These are phyloP conservation scores for Astrothelium macrocarpum DNA, from an alignment of 495 filamentous ascomycete species.

Conservation along the genomic window DNA sequence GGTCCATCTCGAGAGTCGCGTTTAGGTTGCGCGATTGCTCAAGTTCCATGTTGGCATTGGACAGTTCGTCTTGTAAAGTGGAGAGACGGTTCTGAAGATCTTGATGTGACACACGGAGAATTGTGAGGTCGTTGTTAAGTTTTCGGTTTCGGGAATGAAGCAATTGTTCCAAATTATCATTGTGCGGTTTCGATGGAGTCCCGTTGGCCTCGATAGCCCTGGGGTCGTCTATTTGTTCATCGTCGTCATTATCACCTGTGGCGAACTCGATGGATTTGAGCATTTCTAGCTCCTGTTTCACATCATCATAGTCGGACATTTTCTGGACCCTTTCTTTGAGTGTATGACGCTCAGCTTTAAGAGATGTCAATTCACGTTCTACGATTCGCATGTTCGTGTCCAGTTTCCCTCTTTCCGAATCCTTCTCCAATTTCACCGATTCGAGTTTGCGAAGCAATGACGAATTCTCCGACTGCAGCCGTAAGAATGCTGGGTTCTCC, in stretches of 20 bases:
- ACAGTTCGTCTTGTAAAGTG: constrained; percentile 71
- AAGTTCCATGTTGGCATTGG: constrained; percentile 72
- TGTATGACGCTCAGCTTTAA: constrained; percentile 59
- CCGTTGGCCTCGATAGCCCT: constrained; percentile 36
- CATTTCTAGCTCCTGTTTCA: constrained; percentile 91
- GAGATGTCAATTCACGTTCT: constrained; percentile 59
- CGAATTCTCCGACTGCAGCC: constrained; percentile 84
- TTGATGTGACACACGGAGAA: constrained; percentile 87
- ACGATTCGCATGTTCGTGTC: constrained; percentile 61
- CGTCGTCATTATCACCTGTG: constrained; percentile 36
- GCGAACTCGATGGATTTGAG: constrained; percentile 96
- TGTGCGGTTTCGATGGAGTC: constrained; percentile 46
- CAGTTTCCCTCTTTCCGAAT: constrained; percentile 61
- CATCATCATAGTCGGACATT: constrained; percentile 90
- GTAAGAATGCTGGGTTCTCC: constrained; percentile 79
- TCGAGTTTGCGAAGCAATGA: constrained; percentile 81
- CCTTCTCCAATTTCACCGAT: constrained; percentile 67
- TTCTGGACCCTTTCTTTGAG: constrained; percentile 73
- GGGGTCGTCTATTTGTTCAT: constrained; percentile 9
- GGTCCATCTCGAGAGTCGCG: constrained; percentile 83
- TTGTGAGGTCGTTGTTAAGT: constrained; percentile 82
- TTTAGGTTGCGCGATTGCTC: constrained; percentile 78
- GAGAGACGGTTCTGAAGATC: constrained; percentile 76
- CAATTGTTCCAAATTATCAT: constrained; percentile 81
- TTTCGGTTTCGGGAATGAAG: constrained; percentile 92